Percentiles rank a stretch among this genome's conserved stretches.
phyloP scores from a whole-genome alignment of 768 basidiomycete species.

The Russula compacta region DNA sequence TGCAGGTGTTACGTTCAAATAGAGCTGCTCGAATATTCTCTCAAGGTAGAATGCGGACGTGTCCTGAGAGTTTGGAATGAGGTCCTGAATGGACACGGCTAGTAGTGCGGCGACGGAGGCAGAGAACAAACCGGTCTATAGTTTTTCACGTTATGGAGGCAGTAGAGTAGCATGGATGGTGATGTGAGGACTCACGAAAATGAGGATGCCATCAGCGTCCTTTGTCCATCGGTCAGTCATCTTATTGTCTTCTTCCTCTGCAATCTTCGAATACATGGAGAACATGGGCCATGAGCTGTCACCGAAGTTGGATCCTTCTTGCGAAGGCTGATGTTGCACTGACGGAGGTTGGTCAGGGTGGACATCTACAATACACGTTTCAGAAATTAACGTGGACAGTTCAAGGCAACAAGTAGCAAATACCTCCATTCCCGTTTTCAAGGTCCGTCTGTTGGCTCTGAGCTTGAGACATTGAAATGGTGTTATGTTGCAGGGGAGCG shows the following conservation, averaged over 20 bases:
- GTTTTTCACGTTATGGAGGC: not conserved
- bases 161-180: not conserved
- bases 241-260: not conserved
- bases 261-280: not conserved
- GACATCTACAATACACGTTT: not conserved
- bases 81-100: not conserved
- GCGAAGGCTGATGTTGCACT: not conserved
- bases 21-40: not conserved
- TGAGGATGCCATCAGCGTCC: not conserved
- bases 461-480: not conserved
- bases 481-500: not conserved
- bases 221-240: not conserved
- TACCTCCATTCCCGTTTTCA: not conserved
- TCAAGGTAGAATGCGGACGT: not conserved
- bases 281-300: not conserved
- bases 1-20: not conserved
- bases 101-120: not conserved
- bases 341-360: not conserved
- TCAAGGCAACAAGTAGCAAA: not conserved
- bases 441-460: not conserved
- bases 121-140: constrained; percentile 1
- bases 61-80: not conserved
- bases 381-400: not conserved
- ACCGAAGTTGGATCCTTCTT: not conserved
- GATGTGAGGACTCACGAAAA: not conserved